Evolutionary conservation across 1,284 basidiomycete genomes (phyloP).

Genomic region (Rhodotorula sp.): DNA sequence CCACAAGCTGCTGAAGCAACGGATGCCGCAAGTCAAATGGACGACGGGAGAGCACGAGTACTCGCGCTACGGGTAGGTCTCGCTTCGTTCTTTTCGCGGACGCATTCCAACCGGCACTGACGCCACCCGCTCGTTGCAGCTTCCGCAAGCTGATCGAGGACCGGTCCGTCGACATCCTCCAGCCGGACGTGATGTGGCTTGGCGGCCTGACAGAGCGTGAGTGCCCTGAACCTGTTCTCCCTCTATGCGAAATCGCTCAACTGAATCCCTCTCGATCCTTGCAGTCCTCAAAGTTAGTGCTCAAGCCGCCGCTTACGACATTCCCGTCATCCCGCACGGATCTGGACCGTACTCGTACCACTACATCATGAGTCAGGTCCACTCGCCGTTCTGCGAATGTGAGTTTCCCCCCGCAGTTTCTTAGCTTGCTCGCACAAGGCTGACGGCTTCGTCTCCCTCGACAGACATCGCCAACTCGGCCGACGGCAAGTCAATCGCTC

Average conservation of each 20-base stretch:
- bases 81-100: neutral
- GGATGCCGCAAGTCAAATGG: conserved; percentile 56
- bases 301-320: conserved; percentile 53
- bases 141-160: conserved; percentile 58
- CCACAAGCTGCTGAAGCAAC: conserved; percentile 52
- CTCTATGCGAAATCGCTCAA: neutral
- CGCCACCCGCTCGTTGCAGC: conserved; percentile 51
- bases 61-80: neutral
- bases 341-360: conserved; percentile 53
- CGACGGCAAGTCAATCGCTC: conserved; percentile 55
- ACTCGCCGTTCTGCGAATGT: conserved; percentile 49
- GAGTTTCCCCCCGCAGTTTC: neutral
- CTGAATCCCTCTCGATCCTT: too few relatives aligned
- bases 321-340: conserved; percentile 59
- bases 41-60: conserved; percentile 55
- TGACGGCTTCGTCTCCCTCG: neutral
- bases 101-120: conserved; percentile 45
- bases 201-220: conserved; percentile 56
- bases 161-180: conserved; percentile 55
- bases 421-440: too few relatives aligned
- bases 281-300: conserved; percentile 55
- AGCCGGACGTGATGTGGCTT: conserved; percentile 57
- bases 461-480: conserved; percentile 56
- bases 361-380: conserved; percentile 47
- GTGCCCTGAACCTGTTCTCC: neutral